These are phyloP conservation scores for Hsuehochloa calcarea DNA, from an alignment of 176 grass and related monocot genomes.

Conservation along the genomic window DNA sequence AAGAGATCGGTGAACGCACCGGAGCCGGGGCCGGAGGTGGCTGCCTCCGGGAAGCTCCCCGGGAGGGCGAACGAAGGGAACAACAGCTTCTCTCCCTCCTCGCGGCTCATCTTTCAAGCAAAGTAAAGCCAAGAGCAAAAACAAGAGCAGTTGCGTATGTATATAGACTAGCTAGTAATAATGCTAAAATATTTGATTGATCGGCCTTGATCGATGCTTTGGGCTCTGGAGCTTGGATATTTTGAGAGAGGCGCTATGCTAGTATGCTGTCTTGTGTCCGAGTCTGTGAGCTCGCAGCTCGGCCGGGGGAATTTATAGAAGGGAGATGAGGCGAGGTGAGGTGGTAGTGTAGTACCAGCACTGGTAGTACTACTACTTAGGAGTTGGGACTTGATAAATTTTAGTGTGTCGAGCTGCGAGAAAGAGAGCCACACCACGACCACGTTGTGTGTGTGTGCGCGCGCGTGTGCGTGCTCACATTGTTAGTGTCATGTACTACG, in stretches of 20 bases:
- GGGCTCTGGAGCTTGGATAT: slow-evolving; percentile 17
- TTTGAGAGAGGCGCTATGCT: slow-evolving; percentile 6
- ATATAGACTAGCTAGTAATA: background rate
- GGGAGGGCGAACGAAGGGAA: slow-evolving; percentile 50
- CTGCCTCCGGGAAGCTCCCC: slow-evolving; percentile 27
- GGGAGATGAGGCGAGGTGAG: background rate
- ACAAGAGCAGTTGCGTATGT: background rate
- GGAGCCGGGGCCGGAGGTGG: slow-evolving; percentile 19
- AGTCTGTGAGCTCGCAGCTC: slow-evolving; percentile 32
- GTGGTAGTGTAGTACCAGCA: background rate
- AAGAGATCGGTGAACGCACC: background rate
- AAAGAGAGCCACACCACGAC: background rate
- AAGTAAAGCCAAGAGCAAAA: background rate
- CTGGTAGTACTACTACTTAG: background rate
- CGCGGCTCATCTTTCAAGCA: slow-evolving; percentile 34
- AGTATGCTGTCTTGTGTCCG: background rate
- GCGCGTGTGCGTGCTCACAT: background rate
- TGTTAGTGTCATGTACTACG: background rate
- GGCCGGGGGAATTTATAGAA: slow-evolving; percentile 41
- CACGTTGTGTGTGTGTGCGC: background rate
- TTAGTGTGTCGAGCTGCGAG: background rate
- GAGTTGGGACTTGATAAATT: background rate
- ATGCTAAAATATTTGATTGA: slow-evolving; percentile 26
- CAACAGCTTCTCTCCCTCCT: slow-evolving; percentile 54
- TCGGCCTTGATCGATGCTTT: slow-evolving; percentile 8